Evolutionary conservation across 2,329 filamentous ascomycete genomes (phyloP).

Genomic region (Ascochyta fabae): DNA sequence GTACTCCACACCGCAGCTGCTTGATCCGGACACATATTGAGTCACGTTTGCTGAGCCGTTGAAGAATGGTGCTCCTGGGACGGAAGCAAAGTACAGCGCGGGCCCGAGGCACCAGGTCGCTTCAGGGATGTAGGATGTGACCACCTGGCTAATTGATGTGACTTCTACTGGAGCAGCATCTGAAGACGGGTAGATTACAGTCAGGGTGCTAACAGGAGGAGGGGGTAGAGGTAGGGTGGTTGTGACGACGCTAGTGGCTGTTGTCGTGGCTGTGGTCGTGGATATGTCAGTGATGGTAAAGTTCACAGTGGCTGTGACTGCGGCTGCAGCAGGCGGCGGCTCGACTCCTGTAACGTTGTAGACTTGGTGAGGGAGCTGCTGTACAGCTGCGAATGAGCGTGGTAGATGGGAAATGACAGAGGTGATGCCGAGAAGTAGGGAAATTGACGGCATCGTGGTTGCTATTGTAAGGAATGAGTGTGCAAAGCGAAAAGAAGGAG

Average conservation of each 20-base stretch:
- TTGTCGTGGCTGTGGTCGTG: conserved; percentile 16
- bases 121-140: conserved; percentile 52
- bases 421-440: conserved; percentile 10
- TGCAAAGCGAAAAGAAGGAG: background rate
- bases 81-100: conserved; percentile 43
- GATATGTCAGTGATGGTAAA: conserved; percentile 35
- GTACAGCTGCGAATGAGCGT: conserved; percentile 4
- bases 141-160: conserved; percentile 52
- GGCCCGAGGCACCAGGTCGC: conserved; percentile 53
- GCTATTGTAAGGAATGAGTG: conserved; percentile 6
- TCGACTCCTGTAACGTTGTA: conserved; percentile 12
- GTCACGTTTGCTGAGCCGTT: conserved; percentile 47
- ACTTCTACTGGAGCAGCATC: conserved; percentile 51
- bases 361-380: conserved; percentile 11
- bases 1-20: conserved; percentile 51
- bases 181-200: conserved; percentile 52
- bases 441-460: conserved; percentile 8
- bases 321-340: background rate
- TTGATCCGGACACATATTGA: conserved; percentile 26
- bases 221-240: conserved; percentile 4
- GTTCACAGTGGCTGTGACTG: conserved; percentile 15
- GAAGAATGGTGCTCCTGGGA: conserved; percentile 44
- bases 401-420: conserved; percentile 10
- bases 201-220: conserved; percentile 32
- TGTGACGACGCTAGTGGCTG: conserved; percentile 3